Percentiles rank a stretch among this genome's conserved stretches.
phyloP scores from a whole-genome alignment of 2,329 filamentous ascomycete genomes.

The Epichloe sibirici region DNA sequence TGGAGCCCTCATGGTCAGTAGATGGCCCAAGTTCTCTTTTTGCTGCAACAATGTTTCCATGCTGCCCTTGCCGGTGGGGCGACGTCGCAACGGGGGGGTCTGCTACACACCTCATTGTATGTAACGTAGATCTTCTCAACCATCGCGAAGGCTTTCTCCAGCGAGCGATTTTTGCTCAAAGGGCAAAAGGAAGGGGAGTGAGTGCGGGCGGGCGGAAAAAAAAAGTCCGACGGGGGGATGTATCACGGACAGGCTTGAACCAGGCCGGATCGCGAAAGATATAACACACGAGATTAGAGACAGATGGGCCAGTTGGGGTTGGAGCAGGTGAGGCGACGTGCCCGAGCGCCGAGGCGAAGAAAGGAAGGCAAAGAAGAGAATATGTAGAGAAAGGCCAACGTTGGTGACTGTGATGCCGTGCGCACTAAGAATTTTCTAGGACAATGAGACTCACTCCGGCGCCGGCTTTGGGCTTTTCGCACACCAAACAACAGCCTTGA shows the following conservation, averaged over 20 bases:
- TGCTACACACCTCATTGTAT: constrained; percentile 68
- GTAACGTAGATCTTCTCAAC: constrained; percentile 80
- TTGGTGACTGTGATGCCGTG: constrained; percentile 1
- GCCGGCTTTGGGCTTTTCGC: background rate
- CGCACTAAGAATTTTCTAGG: background rate
- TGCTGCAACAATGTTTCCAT: background rate
- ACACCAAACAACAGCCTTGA: background rate
- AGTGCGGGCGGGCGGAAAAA: too few relatives aligned
- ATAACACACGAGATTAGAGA: too few relatives aligned
- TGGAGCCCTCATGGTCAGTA: constrained; percentile 23
- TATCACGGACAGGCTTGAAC: too few relatives aligned
- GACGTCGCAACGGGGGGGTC: background rate
- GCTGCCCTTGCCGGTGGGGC: background rate
- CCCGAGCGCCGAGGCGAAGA: constrained; percentile 9
- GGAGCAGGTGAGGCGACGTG: constrained; percentile 3
- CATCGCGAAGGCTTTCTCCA: constrained; percentile 40
- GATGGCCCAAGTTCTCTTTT: background rate
- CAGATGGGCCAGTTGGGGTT: background rate
- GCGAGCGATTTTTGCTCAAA: too few relatives aligned
- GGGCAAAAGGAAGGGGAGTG: too few relatives aligned
- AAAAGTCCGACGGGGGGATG: too few relatives aligned
- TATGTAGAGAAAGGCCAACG: background rate
- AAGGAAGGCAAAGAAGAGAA: constrained; percentile 4
- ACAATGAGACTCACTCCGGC: background rate
- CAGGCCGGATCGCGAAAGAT: too few relatives aligned